These are phyloP conservation scores for Barnettozyma sp. DNA, from an alignment of 805 yeast genomes.

Conservation along the genomic window DNA sequence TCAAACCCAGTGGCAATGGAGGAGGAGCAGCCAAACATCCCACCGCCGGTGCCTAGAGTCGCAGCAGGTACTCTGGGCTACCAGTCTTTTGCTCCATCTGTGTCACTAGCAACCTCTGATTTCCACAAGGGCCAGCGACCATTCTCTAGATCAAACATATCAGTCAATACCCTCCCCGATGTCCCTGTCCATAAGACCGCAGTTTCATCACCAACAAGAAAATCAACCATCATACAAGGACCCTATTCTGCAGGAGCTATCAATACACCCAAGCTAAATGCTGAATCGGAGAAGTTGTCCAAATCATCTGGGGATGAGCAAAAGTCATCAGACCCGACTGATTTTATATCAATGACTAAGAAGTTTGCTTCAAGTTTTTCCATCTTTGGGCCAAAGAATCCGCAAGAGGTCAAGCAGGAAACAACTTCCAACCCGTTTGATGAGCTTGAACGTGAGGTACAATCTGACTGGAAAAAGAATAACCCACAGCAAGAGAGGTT, in stretches of 20 bases:
- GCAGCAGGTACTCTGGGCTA: no score
- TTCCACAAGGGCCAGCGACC: slow-evolving; percentile 2
- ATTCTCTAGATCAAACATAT: slow-evolving; percentile 7
- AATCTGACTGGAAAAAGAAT: slow-evolving; percentile 25
- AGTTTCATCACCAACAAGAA: not conserved
- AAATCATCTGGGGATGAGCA: no score
- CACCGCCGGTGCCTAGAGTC: slow-evolving; percentile 17
- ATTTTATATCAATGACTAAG: slow-evolving; percentile 14
- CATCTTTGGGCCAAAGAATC: slow-evolving; percentile 9
- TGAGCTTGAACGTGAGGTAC: slow-evolving; percentile 29
- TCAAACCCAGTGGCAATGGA: slow-evolving; percentile 4
- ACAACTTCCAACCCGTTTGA: slow-evolving; percentile 24
- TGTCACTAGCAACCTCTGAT: slow-evolving; percentile 6
- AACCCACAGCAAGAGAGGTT: slow-evolving; percentile 6
- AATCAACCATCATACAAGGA: no score
- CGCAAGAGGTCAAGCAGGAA: slow-evolving; percentile 1
- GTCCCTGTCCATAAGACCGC: slow-evolving; percentile 14
- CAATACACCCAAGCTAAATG: no score
- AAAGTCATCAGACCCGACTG: slow-evolving; percentile 6
- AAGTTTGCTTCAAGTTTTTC: slow-evolving; percentile 14
- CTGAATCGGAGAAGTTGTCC: no score
- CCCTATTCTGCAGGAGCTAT: no score
- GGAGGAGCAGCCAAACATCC: slow-evolving; percentile 7
- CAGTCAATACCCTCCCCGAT: slow-evolving; percentile 22
- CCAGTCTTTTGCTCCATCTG: no score